Conservation (phyloP, 805 yeast genomes). For the Sugiyamaella smithiae region DNA sequence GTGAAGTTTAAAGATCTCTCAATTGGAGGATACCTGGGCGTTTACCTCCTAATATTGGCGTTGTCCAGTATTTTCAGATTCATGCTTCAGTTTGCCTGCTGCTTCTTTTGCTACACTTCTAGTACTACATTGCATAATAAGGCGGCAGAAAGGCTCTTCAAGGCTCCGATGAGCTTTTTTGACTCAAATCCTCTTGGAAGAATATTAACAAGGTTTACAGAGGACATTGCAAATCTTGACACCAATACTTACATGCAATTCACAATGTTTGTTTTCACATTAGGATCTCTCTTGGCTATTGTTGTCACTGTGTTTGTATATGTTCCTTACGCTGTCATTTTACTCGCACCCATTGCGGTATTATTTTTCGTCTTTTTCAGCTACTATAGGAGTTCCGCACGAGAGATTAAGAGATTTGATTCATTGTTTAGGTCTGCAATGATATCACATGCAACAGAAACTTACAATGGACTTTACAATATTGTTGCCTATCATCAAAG, state of each 20-base stretch:
- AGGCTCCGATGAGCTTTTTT: slow-evolving; percentile 72
- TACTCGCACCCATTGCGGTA: slow-evolving; percentile 50
- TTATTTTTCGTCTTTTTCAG: slow-evolving; percentile 45
- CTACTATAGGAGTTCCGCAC: slow-evolving; percentile 63
- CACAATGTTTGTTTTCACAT: slow-evolving; percentile 52
- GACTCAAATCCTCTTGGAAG: slow-evolving; percentile 83
- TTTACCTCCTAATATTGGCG: slow-evolving; percentile 47
- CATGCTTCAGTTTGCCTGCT: slow-evolving; percentile 37
- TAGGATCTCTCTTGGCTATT: slow-evolving; percentile 53
- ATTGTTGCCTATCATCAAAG: slow-evolving; percentile 55
- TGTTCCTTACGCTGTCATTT: slow-evolving; percentile 65
- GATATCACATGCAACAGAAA: slow-evolving; percentile 66
- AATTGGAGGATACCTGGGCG: slow-evolving; percentile 57
- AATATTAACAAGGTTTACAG: slow-evolving; percentile 72
- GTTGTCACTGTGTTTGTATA: slow-evolving; percentile 58
- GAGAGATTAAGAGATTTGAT: slow-evolving; percentile 73
- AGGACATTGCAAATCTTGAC: slow-evolving; percentile 74
- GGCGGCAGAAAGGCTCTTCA: slow-evolving; percentile 55
- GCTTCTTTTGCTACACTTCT: slow-evolving; percentile 48
- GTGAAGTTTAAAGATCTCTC: slow-evolving; percentile 42
- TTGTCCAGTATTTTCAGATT: slow-evolving; percentile 42
- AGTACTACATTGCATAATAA: slow-evolving; percentile 52
- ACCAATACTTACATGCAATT: slow-evolving; percentile 52
- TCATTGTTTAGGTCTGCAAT: slow-evolving; percentile 66
- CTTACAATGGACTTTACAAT: slow-evolving; percentile 60